Evolutionary conservation across 2,329 filamentous ascomycete species (phyloP), one percentile per base, ranked within the genome.

Genomic region (Aspergillus pseudoterreus): DNA sequence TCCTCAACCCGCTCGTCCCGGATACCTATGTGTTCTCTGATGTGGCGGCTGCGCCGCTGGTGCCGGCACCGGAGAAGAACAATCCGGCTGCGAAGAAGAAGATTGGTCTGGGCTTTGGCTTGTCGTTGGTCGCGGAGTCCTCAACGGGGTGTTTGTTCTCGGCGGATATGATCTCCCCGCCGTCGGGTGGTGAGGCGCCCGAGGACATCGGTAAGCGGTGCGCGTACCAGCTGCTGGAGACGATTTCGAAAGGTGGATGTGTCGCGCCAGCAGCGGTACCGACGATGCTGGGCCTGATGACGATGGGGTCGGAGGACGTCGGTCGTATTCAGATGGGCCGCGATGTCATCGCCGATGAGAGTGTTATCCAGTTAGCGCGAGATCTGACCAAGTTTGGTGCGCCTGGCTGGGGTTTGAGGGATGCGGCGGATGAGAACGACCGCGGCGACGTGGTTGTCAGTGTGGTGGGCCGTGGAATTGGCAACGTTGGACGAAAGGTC

Each of bases 291-390:
- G 88, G 86, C 15, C 77, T 99, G 56, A 99, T 99, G 94, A 90
- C 92, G 32, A 97, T 99, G 94, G 94, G 94, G 0, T 90, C 88
- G 1, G 94, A 97, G 68, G 94, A 99, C 70, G 91, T 99, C 12
- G 94, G 94, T 4, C 82, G 94, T 53, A 71, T 99, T 59, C 83
- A 89, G 56, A 68, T 99, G 52, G 90, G 92, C 30, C 85, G 84
- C 62, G 88, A 92, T 43, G 84, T 96, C 0, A 73, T 97, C 43
- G 92, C 85, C 0, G 87, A 85, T 2, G 90, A 96, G 67, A 86
- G 90, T 53, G 78, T 90, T 48, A 81, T 99, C 51, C 83, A 84
- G 45, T 74, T 96, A 49, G 92, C 89, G 10, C 81, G 94, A 63
- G 94, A 99, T 68, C 72, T 96, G 60, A 87, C 84, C 67, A 85